Conservation (phyloP, 495 filamentous ascomycete genomes). For the Penicillium subrubescens region DNA sequence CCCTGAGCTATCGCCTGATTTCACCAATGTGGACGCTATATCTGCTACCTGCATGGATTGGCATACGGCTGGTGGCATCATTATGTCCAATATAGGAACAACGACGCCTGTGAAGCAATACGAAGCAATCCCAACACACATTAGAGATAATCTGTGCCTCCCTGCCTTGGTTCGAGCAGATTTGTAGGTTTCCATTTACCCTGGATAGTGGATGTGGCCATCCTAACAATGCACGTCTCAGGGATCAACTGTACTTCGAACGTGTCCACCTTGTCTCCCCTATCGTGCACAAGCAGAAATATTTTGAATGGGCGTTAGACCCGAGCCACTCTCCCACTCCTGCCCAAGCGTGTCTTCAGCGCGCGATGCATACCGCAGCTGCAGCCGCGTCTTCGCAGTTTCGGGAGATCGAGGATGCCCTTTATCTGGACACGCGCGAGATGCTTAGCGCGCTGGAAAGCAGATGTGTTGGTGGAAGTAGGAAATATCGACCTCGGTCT, state of each 20-base stretch:
- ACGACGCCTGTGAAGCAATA: not conserved
- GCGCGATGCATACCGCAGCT: slow-evolving; percentile 59
- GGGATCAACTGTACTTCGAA: slow-evolving; percentile 61
- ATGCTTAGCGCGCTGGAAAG: slow-evolving; percentile 39
- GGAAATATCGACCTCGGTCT: slow-evolving; percentile 9
- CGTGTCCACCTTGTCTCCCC: slow-evolving; percentile 57
- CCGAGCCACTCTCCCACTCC: slow-evolving; percentile 28
- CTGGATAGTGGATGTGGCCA: not conserved
- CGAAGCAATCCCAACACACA: not conserved
- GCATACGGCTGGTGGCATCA: not conserved
- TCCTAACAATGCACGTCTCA: slow-evolving; percentile 8
- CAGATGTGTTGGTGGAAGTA: not conserved
- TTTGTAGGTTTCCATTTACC: slow-evolving; percentile 34
- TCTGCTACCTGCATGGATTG: not conserved
- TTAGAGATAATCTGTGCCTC: slow-evolving; percentile 1
- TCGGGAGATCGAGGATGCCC: slow-evolving; percentile 41
- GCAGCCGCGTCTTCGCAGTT: slow-evolving; percentile 56
- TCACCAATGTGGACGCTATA: not conserved
- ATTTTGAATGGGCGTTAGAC: slow-evolving; percentile 41
- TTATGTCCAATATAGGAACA: not conserved
- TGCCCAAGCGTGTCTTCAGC: slow-evolving; percentile 52
- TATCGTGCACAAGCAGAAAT: slow-evolving; percentile 52
- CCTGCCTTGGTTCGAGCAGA: slow-evolving; percentile 43
- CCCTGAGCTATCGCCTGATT: not conserved
- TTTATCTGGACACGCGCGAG: slow-evolving; percentile 52